phyloP scores from a whole-genome alignment of 345 rosid species.

The Erodium maritimum region DNA sequence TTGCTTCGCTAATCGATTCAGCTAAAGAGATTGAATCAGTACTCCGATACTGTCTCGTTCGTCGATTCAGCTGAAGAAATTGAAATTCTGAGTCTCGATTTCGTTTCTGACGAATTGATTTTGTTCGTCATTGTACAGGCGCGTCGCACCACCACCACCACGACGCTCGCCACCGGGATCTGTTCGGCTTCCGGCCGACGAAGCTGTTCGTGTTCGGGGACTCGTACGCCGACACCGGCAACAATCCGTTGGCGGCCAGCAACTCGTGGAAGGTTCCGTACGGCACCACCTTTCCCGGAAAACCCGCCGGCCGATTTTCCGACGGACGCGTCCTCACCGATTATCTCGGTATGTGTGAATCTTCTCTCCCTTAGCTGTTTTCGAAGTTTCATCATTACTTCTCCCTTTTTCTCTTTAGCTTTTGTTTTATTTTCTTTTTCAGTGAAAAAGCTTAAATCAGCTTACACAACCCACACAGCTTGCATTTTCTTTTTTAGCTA shows the following conservation, averaged over 20 bases:
- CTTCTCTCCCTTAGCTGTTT: background rate
- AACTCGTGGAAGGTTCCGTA: slow-evolving; percentile 49
- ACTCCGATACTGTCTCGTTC: too few species aligned
- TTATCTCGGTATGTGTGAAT: slow-evolving; percentile 24
- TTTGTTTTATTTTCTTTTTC: background rate
- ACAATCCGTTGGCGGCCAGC: slow-evolving; percentile 15
- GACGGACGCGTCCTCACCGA: slow-evolving; percentile 53
- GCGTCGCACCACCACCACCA: background rate
- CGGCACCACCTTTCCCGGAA: slow-evolving; percentile 51
- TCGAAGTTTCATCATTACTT: background rate
- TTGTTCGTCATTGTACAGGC: background rate
- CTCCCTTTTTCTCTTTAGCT: background rate
- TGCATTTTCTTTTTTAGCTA: too few species aligned
- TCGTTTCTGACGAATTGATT: too few species aligned
- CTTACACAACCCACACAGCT: too few species aligned
- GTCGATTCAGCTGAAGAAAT: too few species aligned
- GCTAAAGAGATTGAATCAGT: too few species aligned
- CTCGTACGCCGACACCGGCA: slow-evolving; percentile 62
- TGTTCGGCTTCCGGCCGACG: slow-evolving; percentile 14
- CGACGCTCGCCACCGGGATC: background rate
- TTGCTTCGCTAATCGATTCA: too few species aligned
- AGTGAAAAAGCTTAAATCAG: too few species aligned
- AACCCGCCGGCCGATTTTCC: slow-evolving; percentile 50
- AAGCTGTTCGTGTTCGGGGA: slow-evolving; percentile 69
- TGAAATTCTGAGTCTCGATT: too few species aligned